Percentiles rank a stretch among this genome's conserved stretches.
Conservation (phyloP, 75 land plant genomes). For the Cryptomeria japonica region DNA sequence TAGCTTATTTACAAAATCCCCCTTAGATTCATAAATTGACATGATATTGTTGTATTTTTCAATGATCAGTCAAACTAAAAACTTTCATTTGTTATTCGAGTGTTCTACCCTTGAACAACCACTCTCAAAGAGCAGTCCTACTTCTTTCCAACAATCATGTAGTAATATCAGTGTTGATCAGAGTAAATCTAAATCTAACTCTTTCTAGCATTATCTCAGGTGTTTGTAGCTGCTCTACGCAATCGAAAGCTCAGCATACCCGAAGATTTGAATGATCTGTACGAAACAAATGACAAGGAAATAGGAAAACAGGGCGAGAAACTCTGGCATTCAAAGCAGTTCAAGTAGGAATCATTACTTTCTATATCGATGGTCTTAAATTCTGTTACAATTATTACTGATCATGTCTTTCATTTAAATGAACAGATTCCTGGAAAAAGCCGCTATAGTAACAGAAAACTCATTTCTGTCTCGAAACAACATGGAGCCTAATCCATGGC, state of each 20-base stretch:
- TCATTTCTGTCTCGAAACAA: not conserved
- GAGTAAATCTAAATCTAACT: too few species aligned
- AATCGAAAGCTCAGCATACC: not conserved
- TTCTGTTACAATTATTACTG: not conserved
- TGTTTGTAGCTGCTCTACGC: not conserved
- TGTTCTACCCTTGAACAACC: too few species aligned
- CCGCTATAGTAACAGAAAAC: constrained; percentile 14
- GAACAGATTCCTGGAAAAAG: not conserved
- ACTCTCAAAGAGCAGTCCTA: too few species aligned
- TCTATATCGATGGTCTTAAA: too few species aligned
- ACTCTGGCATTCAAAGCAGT: not conserved
- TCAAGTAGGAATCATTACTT: not conserved
- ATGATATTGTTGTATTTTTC: too few species aligned
- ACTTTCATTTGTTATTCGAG: too few species aligned
- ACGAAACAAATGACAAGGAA: not conserved
- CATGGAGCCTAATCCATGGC: not conserved
- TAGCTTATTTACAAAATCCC: too few species aligned
- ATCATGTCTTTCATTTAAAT: not conserved
- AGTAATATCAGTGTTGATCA: too few species aligned
- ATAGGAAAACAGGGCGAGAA: not conserved
- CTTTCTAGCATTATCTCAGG: not conserved
- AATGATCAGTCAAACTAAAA: too few species aligned
- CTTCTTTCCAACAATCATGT: too few species aligned
- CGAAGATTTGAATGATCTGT: not conserved
- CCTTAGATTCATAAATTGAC: too few species aligned